A percentile compares a stretch with the other conserved stretches of the same genome.
Evolutionary conservation across 768 basidiomycete genomes (phyloP).

Genomic region (Naganishia vishniacii): DNA sequence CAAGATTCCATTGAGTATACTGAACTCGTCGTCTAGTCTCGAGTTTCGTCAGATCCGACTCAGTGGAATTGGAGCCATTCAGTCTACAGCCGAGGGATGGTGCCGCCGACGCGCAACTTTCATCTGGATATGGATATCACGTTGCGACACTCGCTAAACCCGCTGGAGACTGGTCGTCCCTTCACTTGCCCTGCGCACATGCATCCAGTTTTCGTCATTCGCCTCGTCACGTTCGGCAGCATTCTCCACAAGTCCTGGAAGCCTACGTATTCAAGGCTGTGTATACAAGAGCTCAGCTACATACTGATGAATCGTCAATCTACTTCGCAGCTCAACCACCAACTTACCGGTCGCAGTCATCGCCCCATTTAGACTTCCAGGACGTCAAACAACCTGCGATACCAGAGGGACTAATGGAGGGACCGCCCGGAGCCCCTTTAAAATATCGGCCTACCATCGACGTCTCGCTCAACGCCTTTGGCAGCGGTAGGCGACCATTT

Average conservation of each 20-base stretch:
- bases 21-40: too few species aligned
- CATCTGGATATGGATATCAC: too few species aligned
- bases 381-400: background rate
- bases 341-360: background rate
- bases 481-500: background rate
- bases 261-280: background rate
- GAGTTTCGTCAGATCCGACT: too few species aligned
- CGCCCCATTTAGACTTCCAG: background rate
- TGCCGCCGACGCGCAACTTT: too few species aligned
- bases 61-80: too few species aligned
- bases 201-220: background rate
- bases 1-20: background rate
- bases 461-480: constrained; percentile 2
- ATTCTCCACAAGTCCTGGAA: background rate
- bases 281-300: background rate
- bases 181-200: background rate
- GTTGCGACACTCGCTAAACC: too few species aligned
- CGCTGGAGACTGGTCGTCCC: background rate
- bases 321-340: background rate
- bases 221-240: background rate
- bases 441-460: background rate
- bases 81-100: too few species aligned
- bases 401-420: background rate
- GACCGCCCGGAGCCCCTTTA: background rate
- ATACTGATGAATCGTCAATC: background rate